phyloP scores from a whole-genome alignment of 129 eudicot species.

The Chrysanthemum makinoi region DNA sequence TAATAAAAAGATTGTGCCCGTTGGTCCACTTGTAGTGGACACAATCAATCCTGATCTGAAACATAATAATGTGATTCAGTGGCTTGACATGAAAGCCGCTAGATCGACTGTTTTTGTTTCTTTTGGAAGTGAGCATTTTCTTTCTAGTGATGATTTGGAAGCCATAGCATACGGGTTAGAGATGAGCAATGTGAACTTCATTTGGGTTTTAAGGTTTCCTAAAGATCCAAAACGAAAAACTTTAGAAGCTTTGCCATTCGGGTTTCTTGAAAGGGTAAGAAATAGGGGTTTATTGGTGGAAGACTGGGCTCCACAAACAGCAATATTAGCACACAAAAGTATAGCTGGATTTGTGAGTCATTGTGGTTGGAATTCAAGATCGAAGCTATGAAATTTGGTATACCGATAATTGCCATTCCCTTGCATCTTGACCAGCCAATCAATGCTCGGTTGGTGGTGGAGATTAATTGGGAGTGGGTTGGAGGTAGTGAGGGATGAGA shows the following conservation, averaged over 20 bases:
- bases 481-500: conserved; percentile 22
- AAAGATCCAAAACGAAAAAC: background rate
- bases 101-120: conserved; percentile 8
- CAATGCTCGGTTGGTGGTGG: conserved; percentile 20
- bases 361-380: conserved; percentile 26
- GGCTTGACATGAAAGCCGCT: conserved; percentile 14
- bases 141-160: background rate
- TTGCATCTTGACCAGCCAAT: conserved; percentile 30
- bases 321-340: conserved; percentile 4
- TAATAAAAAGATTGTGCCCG: background rate
- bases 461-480: conserved; percentile 12
- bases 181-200: conserved; percentile 24
- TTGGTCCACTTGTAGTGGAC: conserved; percentile 8
- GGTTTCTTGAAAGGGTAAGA: conserved; percentile 19
- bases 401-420: conserved; percentile 28
- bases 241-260: conserved; percentile 16
- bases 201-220: conserved; percentile 24
- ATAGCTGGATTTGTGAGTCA: conserved; percentile 28
- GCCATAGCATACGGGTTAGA: conserved; percentile 28
- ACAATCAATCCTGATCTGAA: background rate
- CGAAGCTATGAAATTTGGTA: conserved; percentile 22
- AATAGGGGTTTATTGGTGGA: conserved; percentile 14
- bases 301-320: conserved; percentile 30
- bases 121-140: conserved; percentile 22
- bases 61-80: conserved; percentile 9